Evolutionary conservation across 768 basidiomycete species (phyloP), one percentile per base, ranked within the genome.

Genomic region (Hortiboletus flavorubellus): DNA sequence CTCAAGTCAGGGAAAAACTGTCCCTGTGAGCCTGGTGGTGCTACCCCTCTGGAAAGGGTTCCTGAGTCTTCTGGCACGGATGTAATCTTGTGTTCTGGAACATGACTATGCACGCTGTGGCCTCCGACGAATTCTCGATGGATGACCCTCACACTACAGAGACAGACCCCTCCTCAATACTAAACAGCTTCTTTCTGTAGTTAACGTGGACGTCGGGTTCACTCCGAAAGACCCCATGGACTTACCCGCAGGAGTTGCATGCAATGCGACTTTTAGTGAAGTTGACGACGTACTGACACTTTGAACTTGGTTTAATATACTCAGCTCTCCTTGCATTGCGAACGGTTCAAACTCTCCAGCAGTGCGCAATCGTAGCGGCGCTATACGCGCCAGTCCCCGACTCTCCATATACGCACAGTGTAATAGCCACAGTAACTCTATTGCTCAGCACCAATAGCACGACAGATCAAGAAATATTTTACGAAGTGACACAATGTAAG

Each of bases 281-380:
- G 21, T 89, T 18, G 82, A 85, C 15, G 76, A 78, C 48, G 68
- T 85, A 31, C 75, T 77, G 35, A 74, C 76, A 73, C 42, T 76
- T 91, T 55, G 80, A 83, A 61, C 70, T 91, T 51, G 80, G 82
- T 15, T 84, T 88, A 65, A 73, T 86, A 31, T 94, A 94, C 66
- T 85, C 83, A 61, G 61, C 76, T 15, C 73, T 93, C 41, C 78
- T 92, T 46, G 89, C 85, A 10, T 47, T 77, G 8, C 78, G 80
- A 44, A 83, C 82, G 3, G 33, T 87, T 14, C 70, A 75, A 56
- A 65, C 68, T 1, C 65, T 90, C 30, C 40, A 61, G 5, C 62
- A 64, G 23, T 63, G 62, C 54, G 54, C 54, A 37, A n/a, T n/a
- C n/a, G n/a, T n/a, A n/a, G n/a, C n/a, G n/a, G n/a, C n/a, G n/a